Base-by-base conservation (phyloP, 208 protist genomes). In the Kentomonas sorsogonicus region DNA sequence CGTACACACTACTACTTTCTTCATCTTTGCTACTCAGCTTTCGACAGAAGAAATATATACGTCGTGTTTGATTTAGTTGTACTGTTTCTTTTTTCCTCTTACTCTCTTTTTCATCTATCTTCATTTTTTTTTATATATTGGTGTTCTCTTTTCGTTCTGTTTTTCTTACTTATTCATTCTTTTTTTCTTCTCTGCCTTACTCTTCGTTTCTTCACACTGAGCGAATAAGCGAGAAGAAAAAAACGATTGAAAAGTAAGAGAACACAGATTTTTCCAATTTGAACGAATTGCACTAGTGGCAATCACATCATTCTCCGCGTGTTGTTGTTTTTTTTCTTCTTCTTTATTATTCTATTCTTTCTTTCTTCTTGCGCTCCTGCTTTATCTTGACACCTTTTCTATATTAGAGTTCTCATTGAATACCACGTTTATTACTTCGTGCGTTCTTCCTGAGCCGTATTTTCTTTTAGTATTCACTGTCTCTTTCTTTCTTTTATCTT, bases 311-410 rank as follows among this genome's bases (percentile, higher is more conserved):
- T 15, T n/a, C 15, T 5, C 16, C 26, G 3, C 13, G 6, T 50
- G 18, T 63, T 30, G 13, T 18, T 44, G 27, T 31, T 43, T 43
- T 61, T 41, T 22, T 47, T 13, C 30, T 47, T 27, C 47, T 47
- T 23, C 26, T 45, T 52, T 23, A 44, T 26, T 57, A 20, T 57
- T 57, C 40, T 53, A 31, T 52, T 20, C 22, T 40, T 61, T 4
- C 45, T 18, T 33, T 6, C 10, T 47, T 31, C 11, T 46, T n/a
- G n/a, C 11, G 20, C 27, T 53, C 18, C 20, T 15, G 0, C 20
- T 53, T 56, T 36, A 20, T 55, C n/a, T 55, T 55, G n/a, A 40
- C 40, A 36, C 27, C 51, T 15, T n/a, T n/a, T n/a, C n/a, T n/a
- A n/a, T n/a, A n/a, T n/a, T n/a, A n/a, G n/a, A n/a, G n/a, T n/a